Base-by-base conservation (phyloP, 2,329 filamentous ascomycete species). In the Fusarium hostae region DNA sequence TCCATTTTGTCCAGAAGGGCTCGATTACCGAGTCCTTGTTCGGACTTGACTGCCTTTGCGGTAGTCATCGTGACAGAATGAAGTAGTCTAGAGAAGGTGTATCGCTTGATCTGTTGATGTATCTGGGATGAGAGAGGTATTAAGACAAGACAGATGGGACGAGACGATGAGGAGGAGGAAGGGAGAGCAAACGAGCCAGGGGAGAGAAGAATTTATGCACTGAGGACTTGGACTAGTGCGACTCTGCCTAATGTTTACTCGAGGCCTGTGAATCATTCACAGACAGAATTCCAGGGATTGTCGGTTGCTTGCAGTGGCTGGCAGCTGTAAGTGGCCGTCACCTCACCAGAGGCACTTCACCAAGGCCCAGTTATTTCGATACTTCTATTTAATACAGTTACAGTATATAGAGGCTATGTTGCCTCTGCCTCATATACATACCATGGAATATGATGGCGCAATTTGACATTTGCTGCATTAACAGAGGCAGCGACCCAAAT, bases 1-100 rank as follows among this genome's bases (percentile, higher is more conserved):
- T 86, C 84, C 30, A 85, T 78, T 59, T 81, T 82, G 47, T 78
- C 76, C 5, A 79, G 54, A 1, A 79, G 72, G 32, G 60, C 67
- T 28, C 75, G 67, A n/a, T 74, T 75, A 0, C 64, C 75, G 28
- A 77, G 72, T 11, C 72, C 70, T 56, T 59, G 13, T 39, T 65
- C 32, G 9, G 66, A 37, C 10, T 66, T 57, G 2, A 11, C 28
- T 3, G 16, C n/a, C n/a, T 52, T 66, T 8, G 62, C 40, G 15
- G 32, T 10, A 6, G 58, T 48, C 74, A 75, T 76, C 3, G 26
- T 41, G 50, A 16, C 11, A 32, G 15, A 5, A 28, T 6, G 2
- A 22, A n/a, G 13, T 18, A 16, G 16, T 22, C 20, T 20, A 20
- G 9, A 26, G 8, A 35, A 22, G 44, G 22, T 35, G 18, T 39